Percentiles rank a stretch among this genome's conserved stretches.
Evolutionary conservation across 2,329 filamentous ascomycete species (phyloP).

Genomic region (Exophiala lecanii-corni): DNA sequence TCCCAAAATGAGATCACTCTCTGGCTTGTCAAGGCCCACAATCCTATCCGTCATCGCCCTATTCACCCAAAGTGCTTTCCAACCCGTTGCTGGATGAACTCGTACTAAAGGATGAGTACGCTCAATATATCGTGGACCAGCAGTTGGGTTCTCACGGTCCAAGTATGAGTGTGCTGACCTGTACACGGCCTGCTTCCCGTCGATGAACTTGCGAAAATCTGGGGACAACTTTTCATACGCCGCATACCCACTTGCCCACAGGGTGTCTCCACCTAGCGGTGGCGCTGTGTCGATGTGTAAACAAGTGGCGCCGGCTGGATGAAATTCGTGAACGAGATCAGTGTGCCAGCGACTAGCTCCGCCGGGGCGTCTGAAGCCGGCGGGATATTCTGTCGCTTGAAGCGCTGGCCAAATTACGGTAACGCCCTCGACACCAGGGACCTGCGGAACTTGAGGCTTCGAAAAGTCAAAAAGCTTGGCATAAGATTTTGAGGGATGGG

Average conservation of each 20-base stretch:
- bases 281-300: constrained; percentile 42
- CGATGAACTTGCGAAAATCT: neutral
- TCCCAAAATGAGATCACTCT: constrained; percentile 34
- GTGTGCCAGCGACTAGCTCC: constrained; percentile 51
- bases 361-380: constrained; percentile 60
- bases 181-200: constrained; percentile 25
- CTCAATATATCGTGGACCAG: constrained; percentile 40
- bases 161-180: constrained; percentile 39
- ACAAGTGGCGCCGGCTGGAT: constrained; percentile 52
- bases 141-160: constrained; percentile 55
- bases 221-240: constrained; percentile 48
- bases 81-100: constrained; percentile 61
- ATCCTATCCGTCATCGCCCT: constrained; percentile 40
- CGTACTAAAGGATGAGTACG: constrained; percentile 55
- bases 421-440: constrained; percentile 44
- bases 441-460: constrained; percentile 56
- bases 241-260: constrained; percentile 66
- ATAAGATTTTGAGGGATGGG: constrained; percentile 50
- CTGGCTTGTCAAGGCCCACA: constrained; percentile 42
- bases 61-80: constrained; percentile 52
- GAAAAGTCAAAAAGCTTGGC: constrained; percentile 58
- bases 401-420: constrained; percentile 55
- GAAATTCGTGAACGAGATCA: constrained; percentile 52
- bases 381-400: constrained; percentile 54
- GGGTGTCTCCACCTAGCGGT: constrained; percentile 52